phyloP scores from a whole-genome alignment of 75 land plant species.

The Cupressus sempervirens region DNA sequence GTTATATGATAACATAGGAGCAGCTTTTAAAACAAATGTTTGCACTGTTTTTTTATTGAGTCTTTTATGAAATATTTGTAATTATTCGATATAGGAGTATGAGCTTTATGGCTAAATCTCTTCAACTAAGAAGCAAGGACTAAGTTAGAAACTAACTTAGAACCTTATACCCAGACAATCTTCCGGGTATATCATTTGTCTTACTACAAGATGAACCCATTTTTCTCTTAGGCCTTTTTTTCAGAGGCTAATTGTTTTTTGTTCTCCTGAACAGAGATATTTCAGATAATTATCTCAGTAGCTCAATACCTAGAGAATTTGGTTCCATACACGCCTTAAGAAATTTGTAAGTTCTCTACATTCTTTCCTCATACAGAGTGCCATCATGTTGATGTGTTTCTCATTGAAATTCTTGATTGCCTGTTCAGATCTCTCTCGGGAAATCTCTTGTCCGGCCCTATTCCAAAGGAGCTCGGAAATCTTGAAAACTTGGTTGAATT shows the following conservation, averaged over 20 bases:
- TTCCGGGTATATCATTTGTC: background rate
- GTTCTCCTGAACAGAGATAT: background rate
- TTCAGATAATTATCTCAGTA: background rate
- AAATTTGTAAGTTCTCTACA: background rate
- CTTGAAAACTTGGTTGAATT: background rate
- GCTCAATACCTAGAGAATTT: background rate
- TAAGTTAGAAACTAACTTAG: background rate
- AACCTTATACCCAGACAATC: background rate
- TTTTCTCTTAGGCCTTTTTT: background rate
- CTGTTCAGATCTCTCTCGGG: background rate
- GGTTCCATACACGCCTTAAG: background rate
- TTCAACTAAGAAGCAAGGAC: too few relatives aligned
- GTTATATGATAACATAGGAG: background rate
- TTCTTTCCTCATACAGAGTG: too few relatives aligned
- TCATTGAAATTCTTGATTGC: background rate
- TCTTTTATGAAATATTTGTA: too few relatives aligned
- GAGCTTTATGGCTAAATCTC: too few relatives aligned
- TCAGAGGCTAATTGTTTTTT: background rate
- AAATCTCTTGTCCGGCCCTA: slow-evolving; percentile 1
- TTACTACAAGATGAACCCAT: background rate
- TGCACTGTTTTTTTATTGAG: too few relatives aligned
- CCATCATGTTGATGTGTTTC: background rate
- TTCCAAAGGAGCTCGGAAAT: slow-evolving; percentile 7
- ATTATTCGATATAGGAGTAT: too few relatives aligned
- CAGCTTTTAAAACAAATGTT: too few relatives aligned